A percentile compares a stretch with the other conserved stretches of the same genome.
phyloP scores from a whole-genome alignment of 2,329 filamentous ascomycete species.

The Trichoderma atrobrunneum region DNA sequence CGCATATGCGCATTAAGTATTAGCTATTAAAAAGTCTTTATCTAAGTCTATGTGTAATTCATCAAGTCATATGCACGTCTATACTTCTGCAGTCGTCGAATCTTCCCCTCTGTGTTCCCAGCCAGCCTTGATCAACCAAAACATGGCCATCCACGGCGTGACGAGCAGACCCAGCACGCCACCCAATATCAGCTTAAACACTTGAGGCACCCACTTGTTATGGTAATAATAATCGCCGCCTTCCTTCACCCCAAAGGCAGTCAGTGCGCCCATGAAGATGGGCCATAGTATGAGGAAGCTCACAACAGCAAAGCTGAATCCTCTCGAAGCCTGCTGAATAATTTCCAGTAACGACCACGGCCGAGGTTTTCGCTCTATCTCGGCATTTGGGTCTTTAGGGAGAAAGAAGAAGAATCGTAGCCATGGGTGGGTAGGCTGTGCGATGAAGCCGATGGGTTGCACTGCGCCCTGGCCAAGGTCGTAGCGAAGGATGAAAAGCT shows the following conservation, averaged over 20 bases:
- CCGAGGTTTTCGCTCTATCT: background rate
- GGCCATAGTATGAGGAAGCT: slow-evolving; percentile 4
- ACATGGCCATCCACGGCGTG: slow-evolving; percentile 9
- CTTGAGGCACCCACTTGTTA: background rate
- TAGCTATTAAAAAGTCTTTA: background rate
- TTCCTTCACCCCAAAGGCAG: background rate
- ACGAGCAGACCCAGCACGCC: background rate
- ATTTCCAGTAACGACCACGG: background rate
- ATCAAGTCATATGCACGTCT: background rate
- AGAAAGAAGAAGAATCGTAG: slow-evolving; percentile 6
- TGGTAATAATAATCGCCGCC: background rate
- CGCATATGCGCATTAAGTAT: background rate
- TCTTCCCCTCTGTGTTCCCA: background rate
- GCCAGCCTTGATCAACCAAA: slow-evolving; percentile 9
- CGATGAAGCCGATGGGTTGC: background rate
- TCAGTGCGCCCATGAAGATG: slow-evolving; percentile 1
- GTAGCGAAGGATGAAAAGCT: slow-evolving; percentile 6
- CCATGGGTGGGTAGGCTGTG: background rate
- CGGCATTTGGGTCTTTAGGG: background rate
- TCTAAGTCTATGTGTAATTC: background rate
- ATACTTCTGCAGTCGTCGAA: background rate
- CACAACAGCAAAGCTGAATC: background rate
- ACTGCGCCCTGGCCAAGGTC: background rate
- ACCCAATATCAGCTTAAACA: slow-evolving; percentile 4
- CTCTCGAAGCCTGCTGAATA: background rate